A percentile compares a stretch with the other conserved stretches of the same genome.
Evolutionary conservation across 805 yeast genomes (phyloP).

Genomic region (Trichomonascus vanleenenianus): DNA sequence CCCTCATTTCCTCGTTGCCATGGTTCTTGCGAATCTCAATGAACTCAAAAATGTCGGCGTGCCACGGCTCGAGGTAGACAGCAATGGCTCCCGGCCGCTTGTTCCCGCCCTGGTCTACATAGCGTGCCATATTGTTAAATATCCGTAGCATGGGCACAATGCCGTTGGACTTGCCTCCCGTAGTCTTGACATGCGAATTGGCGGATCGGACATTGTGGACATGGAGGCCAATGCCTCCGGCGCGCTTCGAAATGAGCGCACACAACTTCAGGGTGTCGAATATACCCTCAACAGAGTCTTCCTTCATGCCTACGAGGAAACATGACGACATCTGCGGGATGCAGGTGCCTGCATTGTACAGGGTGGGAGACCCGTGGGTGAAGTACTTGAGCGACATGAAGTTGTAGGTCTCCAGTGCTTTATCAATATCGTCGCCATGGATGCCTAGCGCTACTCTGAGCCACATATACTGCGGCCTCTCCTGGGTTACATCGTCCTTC

Average conservation of each 20-base stretch:
- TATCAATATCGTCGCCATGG: slow-evolving; percentile 55
- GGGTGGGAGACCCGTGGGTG: slow-evolving; percentile 90
- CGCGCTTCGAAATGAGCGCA: slow-evolving; percentile 82
- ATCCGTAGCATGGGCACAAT: slow-evolving; percentile 90
- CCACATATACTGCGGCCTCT: slow-evolving; percentile 80
- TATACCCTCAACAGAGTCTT: slow-evolving; percentile 89
- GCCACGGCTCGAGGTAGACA: slow-evolving; percentile 93
- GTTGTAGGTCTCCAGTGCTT: slow-evolving; percentile 68
- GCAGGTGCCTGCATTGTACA: slow-evolving; percentile 84
- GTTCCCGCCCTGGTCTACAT: slow-evolving; percentile 96
- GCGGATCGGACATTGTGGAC: slow-evolving; percentile 74
- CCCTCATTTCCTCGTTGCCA: slow-evolving; percentile 87
- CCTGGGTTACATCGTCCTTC: slow-evolving; percentile 51
- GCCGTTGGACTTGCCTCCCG: slow-evolving; percentile 83
- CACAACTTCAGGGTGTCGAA: slow-evolving; percentile 77
- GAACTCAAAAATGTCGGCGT: slow-evolving; percentile 76
- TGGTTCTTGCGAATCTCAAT: slow-evolving; percentile 81
- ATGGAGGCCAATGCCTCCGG: slow-evolving; percentile 92
- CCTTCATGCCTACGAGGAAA: slow-evolving; percentile 80
- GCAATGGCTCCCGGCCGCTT: slow-evolving; percentile 96
- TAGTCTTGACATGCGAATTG: slow-evolving; percentile 79
- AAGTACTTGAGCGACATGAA: slow-evolving; percentile 76
- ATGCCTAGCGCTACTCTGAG: slow-evolving; percentile 88
- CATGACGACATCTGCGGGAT: slow-evolving; percentile 80
- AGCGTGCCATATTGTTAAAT: slow-evolving; percentile 87